phyloP scores from a whole-genome alignment of 345 rosid genomes.

The Populus davidiana region DNA sequence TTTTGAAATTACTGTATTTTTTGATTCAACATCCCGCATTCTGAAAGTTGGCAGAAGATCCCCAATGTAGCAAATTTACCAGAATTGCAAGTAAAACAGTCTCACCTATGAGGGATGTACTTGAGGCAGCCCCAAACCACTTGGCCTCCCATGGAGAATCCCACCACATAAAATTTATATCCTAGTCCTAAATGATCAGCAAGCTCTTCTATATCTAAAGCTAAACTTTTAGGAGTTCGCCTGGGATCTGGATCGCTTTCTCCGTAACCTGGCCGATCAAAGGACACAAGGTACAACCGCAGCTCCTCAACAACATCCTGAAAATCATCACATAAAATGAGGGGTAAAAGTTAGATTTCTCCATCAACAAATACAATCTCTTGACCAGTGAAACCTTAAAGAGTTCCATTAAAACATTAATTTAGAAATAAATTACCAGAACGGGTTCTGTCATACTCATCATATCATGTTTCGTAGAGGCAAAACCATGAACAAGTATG shows the following conservation, averaged over 20 bases:
- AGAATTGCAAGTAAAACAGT: not conserved
- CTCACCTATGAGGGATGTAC: constrained; percentile 30
- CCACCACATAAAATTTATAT: constrained; percentile 19
- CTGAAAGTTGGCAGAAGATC: not conserved
- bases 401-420: not conserved
- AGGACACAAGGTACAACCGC: constrained; percentile 11
- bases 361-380: not conserved
- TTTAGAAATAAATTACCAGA: not conserved
- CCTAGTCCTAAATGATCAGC: constrained; percentile 31
- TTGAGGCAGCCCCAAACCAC: constrained; percentile 28
- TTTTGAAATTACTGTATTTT: not conserved
- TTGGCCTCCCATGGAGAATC: constrained; percentile 32
- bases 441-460: not conserved
- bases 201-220: constrained; percentile 30
- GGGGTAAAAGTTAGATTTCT: not conserved
- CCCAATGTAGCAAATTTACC: not conserved
- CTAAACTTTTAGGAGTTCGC: constrained; percentile 19
- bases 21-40: not conserved
- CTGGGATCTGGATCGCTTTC: constrained; percentile 29
- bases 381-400: not conserved
- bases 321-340: not conserved
- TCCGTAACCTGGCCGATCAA: constrained; percentile 32
- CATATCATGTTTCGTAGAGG: not conserved
- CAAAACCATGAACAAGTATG: constrained; percentile 22
- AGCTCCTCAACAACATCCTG: constrained; percentile 22